phyloP scores from a whole-genome alignment of 768 basidiomycete genomes.

The Crassisporium funariophilum region DNA sequence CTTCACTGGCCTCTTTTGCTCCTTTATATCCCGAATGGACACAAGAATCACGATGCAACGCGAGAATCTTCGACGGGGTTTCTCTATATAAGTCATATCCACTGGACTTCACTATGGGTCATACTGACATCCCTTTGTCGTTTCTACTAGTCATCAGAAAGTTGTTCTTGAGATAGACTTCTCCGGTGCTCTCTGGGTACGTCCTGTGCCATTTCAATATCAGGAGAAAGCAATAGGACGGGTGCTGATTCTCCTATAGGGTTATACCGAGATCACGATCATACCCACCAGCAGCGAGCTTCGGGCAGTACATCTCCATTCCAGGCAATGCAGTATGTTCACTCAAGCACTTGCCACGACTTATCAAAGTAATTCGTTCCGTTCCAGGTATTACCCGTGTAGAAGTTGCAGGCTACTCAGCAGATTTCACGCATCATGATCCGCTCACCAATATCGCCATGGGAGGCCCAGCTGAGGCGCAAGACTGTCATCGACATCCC shows the following conservation, averaged over 20 bases:
- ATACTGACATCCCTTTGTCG: constrained; percentile 44
- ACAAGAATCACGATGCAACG: constrained; percentile 63
- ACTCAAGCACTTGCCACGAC: neutral
- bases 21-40: constrained; percentile 41
- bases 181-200: constrained; percentile 81
- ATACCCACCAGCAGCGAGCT: constrained; percentile 79
- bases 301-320: constrained; percentile 84
- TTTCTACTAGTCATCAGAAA: constrained; percentile 92
- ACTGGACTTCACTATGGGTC: constrained; percentile 14
- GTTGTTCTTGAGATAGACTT: constrained; percentile 95
- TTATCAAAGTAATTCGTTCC: neutral
- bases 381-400: constrained; percentile 69
- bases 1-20: constrained; percentile 30
- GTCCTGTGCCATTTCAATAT: constrained; percentile 23
- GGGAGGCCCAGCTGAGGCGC: constrained; percentile 51
- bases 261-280: constrained; percentile 92
- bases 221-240: constrained; percentile 1
- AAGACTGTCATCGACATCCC: constrained; percentile 86
- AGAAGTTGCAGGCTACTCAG: constrained; percentile 67
- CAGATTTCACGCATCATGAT: constrained; percentile 81
- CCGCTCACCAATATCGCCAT: constrained; percentile 67
- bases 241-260: constrained; percentile 49
- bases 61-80: constrained; percentile 81
- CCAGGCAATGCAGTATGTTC: constrained; percentile 82
- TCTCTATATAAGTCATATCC: constrained; percentile 80